Percentiles rank a stretch among this genome's conserved stretches.
Evolutionary conservation across 257 asterid genomes (phyloP).

Genomic region (Henckelia pumila): DNA sequence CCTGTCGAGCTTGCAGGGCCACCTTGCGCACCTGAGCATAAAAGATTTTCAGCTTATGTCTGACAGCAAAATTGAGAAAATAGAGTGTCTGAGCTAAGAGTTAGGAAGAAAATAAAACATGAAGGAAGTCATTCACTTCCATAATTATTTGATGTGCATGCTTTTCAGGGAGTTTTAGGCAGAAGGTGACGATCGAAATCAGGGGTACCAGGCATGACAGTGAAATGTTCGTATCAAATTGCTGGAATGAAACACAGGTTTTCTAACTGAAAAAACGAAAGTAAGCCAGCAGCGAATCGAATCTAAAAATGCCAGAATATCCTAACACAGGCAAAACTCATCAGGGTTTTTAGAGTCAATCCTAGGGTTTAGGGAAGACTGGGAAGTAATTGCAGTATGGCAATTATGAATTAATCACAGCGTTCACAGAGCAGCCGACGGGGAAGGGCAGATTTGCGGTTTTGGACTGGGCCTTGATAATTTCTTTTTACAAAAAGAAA

Average conservation of each 20-base stretch:
- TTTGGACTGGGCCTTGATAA: not conserved
- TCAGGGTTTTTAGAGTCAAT: not conserved
- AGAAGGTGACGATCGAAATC: not conserved
- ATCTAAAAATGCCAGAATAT: not conserved
- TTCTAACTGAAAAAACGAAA: not conserved
- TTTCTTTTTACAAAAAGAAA: no score
- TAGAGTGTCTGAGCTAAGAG: conserved; percentile 22
- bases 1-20: conserved; percentile 87
- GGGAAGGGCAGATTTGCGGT: not conserved
- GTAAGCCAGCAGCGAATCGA: not conserved
- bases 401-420: not conserved
- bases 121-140: not conserved
- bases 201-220: not conserved
- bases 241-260: not conserved
- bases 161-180: not conserved
- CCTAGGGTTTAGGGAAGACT: not conserved
- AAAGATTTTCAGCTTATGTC: conserved; percentile 6
- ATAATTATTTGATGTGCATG: not conserved
- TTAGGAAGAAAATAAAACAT: conserved; percentile 12
- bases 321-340: not conserved
- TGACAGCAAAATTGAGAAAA: not conserved
- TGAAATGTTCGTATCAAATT: no score
- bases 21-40: conserved; percentile 58
- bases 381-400: not conserved
- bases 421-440: not conserved